Evolutionary conservation across 441 rosid genomes (phyloP), one percentile per base, ranked within the genome.

Genomic region (Eruca vesicaria): DNA sequence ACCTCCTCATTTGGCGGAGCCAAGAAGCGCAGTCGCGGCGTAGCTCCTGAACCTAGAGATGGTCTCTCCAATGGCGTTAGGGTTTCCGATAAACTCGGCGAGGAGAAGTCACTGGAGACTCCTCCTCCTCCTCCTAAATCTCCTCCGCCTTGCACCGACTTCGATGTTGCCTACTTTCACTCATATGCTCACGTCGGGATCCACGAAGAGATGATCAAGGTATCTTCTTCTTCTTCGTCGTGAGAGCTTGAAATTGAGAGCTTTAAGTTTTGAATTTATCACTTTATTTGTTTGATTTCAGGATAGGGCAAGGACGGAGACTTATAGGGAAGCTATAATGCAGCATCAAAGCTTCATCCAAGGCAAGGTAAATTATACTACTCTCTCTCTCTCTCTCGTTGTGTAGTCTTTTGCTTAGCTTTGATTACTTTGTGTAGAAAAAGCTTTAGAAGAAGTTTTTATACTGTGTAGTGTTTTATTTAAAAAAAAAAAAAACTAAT

Each of bases 201-300:
- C 68, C 99, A 95, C 72, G 95, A 95, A 82, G 97, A 95, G 81
- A 95, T 91, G 98, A 89, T 95, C 87, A 95, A 93, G 92, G 98
- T 84, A 21, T 61, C 41, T 43, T 32, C 45, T 36, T 2, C 36
- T 31, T 43, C 16, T 43, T 3, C 16, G 18, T 63, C 33, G 0
- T 15, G 16, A 12, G 55, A 69, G 16, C 20, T 68, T 19, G 53
- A 18, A 60, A 35, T 66, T 66, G 45, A 28, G 9, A n/a, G n/a
- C n/a, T n/a, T n/a, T n/a, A n/a, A n/a, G n/a, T n/a, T n/a, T n/a
- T n/a, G n/a, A n/a, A n/a, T n/a, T 35, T 2, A 35, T 35, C 41
- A 35, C 41, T 23, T 35, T 35, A 12, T 35, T 35, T 35, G 41
- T 35, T 35, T 23, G 38, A 32, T 77, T 60, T 36, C 82, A 96